These are phyloP conservation scores for Penicillium goetzii DNA, from an alignment of 495 filamentous ascomycete genomes.

Conservation along the genomic window DNA sequence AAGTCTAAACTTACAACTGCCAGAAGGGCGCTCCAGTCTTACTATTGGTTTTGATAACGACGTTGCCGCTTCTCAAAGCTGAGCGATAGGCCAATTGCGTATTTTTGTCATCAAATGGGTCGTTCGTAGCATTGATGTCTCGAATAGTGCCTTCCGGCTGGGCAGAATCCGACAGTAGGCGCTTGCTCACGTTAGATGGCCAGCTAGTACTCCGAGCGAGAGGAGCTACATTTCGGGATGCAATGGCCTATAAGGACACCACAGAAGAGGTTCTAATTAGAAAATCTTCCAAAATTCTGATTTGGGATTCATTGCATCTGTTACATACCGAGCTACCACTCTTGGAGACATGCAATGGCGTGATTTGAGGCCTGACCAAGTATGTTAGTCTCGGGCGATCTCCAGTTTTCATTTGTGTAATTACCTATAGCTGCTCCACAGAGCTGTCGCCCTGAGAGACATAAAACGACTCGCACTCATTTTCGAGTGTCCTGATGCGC, in stretches of 20 bases:
- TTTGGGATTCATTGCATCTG: neutral
- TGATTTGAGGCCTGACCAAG: constrained; percentile 5
- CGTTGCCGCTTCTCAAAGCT: neutral
- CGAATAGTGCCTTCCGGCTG: neutral
- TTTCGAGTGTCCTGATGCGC: neutral
- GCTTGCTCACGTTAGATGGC: neutral
- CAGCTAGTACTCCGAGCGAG: neutral
- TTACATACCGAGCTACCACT: constrained; percentile 15
- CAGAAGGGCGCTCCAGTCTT: neutral
- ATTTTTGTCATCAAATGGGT: neutral
- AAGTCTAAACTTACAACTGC: constrained; percentile 12
- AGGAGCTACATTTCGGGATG: constrained; percentile 1
- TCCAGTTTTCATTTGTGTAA: neutral
- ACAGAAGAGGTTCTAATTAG: neutral
- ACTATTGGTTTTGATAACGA: constrained; percentile 2
- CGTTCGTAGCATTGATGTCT: neutral
- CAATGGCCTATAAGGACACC: neutral
- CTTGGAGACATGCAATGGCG: constrained; percentile 11
- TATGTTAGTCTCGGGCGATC: constrained; percentile 11
- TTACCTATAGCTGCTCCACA: constrained; percentile 11
- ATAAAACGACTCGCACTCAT: constrained; percentile 9
- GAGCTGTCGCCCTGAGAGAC: neutral
- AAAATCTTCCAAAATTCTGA: neutral
- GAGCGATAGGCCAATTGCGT: neutral
- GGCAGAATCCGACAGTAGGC: neutral